phyloP scores from a whole-genome alignment of 129 eudicot genomes.

The Flaveria linearis region DNA sequence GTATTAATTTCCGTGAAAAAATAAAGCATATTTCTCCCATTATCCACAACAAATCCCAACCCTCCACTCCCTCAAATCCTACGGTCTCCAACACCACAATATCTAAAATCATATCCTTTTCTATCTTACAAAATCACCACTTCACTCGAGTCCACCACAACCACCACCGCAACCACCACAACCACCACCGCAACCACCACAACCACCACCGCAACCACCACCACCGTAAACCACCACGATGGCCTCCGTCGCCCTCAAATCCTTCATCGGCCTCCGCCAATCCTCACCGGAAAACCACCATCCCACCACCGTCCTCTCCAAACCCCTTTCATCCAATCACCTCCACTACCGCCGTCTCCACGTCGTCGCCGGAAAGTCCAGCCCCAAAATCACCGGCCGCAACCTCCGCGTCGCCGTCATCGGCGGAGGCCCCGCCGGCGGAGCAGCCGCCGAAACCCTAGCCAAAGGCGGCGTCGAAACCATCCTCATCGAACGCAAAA shows the following conservation, averaged over 20 bases:
- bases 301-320: constrained; percentile 23
- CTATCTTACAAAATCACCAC: constrained; percentile 41
- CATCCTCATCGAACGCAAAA: constrained; percentile 76
- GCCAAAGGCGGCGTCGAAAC: constrained; percentile 94
- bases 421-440: constrained; percentile 97
- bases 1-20: not conserved
- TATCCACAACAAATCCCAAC: constrained; percentile 63
- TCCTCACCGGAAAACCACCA: constrained; percentile 51
- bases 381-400: constrained; percentile 86
- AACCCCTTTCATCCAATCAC: constrained; percentile 25
- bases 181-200: constrained; percentile 10
- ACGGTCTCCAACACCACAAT: constrained; percentile 36
- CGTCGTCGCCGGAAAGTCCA: constrained; percentile 55
- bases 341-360: constrained; percentile 47
- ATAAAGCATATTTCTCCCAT: constrained; percentile 20
- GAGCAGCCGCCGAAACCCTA: constrained; percentile 89
- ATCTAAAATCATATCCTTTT: constrained; percentile 81
- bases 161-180: too few relatives aligned
- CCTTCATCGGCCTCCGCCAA: constrained; percentile 89
- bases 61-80: constrained; percentile 52
- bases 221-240: constrained; percentile 32
- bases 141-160: constrained; percentile 27
- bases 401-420: constrained; percentile 91
- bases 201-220: too few relatives aligned
- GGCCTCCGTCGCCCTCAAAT: constrained; percentile 84